Percentiles rank a stretch among this genome's conserved stretches.
These are phyloP conservation scores for Coemansia sp. DNA, from an alignment of 192 early-diverging fungal species.

Conservation along the genomic window DNA sequence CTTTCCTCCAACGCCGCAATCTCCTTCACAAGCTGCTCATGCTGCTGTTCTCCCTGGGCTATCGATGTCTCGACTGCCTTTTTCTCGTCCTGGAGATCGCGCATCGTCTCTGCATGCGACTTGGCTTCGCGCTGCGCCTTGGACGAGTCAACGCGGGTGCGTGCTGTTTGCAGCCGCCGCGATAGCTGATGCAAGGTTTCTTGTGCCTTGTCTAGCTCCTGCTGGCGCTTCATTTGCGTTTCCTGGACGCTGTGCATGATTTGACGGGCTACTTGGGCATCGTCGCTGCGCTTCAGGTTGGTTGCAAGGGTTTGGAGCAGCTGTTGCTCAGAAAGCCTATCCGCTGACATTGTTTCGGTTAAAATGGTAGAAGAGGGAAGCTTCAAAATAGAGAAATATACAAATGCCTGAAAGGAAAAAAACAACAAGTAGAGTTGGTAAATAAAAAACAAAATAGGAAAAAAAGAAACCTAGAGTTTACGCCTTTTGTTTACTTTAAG, in stretches of 20 bases:
- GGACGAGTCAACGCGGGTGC: constrained; percentile 35
- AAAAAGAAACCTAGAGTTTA: neutral
- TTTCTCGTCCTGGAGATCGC: constrained; percentile 28
- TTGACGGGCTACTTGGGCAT: constrained; percentile 19
- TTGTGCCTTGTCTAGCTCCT: constrained; percentile 26
- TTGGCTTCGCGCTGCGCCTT: constrained; percentile 47
- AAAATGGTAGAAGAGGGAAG: neutral
- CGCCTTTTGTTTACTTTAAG: too few species aligned
- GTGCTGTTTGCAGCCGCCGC: constrained; percentile 38
- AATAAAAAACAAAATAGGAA: constrained; percentile 5
- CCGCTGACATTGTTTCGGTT: constrained; percentile 11
- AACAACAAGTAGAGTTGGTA: neutral
- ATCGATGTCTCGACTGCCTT: constrained; percentile 18
- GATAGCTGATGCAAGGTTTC: constrained; percentile 46
- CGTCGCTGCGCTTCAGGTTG: constrained; percentile 37
- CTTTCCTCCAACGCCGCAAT: constrained; percentile 25
- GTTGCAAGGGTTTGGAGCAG: constrained; percentile 15
- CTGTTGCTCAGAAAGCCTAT: constrained; percentile 41
- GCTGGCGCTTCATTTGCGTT: constrained; percentile 10
- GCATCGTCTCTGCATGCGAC: constrained; percentile 47
- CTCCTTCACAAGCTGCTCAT: constrained; percentile 11
- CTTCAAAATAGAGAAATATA: constrained; percentile 5
- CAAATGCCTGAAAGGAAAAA: neutral
- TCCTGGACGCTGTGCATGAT: constrained; percentile 13
- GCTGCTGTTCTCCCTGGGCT: constrained; percentile 11